A percentile compares a stretch with the other conserved stretches of the same genome.
phyloP scores from a whole-genome alignment of 768 basidiomycete genomes.

The Termitomyces heimii region DNA sequence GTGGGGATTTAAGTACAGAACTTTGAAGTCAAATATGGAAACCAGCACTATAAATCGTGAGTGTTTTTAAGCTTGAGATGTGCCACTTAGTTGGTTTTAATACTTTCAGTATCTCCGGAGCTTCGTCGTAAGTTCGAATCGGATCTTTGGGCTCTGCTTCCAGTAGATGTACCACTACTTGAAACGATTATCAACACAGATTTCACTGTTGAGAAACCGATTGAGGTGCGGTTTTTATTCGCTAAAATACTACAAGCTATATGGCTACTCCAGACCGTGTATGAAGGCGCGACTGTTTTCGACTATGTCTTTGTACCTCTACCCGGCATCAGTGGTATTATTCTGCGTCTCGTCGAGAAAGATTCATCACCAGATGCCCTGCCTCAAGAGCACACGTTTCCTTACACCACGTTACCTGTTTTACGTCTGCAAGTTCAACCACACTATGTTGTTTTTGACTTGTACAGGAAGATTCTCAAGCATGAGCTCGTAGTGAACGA shows the following conservation, averaged over 20 bases:
- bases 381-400: too few species aligned
- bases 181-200: neutral
- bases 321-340: neutral
- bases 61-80: too few species aligned
- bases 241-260: neutral
- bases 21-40: neutral
- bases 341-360: neutral
- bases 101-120: neutral
- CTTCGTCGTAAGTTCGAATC: neutral
- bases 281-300: neutral
- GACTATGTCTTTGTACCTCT: neutral
- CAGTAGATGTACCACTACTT: neutral
- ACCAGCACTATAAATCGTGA: too few species aligned
- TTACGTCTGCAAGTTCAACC: neutral
- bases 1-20: too few species aligned
- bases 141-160: conserved; percentile 1
- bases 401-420: neutral
- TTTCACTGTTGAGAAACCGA: neutral
- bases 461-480: neutral
- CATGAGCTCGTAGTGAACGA: neutral
- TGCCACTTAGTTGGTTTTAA: too few species aligned
- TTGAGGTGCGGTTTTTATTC: neutral
- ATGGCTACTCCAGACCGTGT: neutral
- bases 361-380: too few species aligned
- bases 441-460: neutral